These are phyloP conservation scores for Curvularia sp. DNA, from an alignment of 2,329 filamentous ascomycete species.

Conservation along the genomic window DNA sequence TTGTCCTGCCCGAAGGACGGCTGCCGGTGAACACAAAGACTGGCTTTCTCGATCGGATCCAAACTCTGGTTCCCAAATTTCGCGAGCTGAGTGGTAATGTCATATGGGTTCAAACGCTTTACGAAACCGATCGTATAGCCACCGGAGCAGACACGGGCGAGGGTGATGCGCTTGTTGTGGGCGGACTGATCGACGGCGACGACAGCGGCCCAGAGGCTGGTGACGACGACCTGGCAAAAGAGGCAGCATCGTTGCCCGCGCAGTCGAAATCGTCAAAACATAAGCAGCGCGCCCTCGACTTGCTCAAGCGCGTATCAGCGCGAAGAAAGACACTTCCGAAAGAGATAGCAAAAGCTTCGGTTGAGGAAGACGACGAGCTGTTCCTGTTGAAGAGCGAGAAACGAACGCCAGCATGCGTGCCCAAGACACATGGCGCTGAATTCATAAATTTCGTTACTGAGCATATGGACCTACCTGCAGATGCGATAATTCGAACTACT, in stretches of 20 bases:
- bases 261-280: slow-evolving; percentile 47
- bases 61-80: slow-evolving; percentile 73
- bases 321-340: slow-evolving; percentile 39
- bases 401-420: slow-evolving; percentile 53
- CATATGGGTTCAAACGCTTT: slow-evolving; percentile 85
- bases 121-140: slow-evolving; percentile 66
- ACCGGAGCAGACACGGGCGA: slow-evolving; percentile 59
- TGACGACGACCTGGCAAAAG: slow-evolving; percentile 38
- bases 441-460: slow-evolving; percentile 59
- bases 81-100: slow-evolving; percentile 72
- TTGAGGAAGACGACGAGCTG: slow-evolving; percentile 56
- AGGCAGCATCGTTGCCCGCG: slow-evolving; percentile 35
- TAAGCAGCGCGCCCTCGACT: slow-evolving; percentile 47
- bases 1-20: slow-evolving; percentile 72
- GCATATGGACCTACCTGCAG: slow-evolving; percentile 58
- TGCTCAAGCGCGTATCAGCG: slow-evolving; percentile 49
- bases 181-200: slow-evolving; percentile 47
- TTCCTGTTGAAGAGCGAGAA: slow-evolving; percentile 52
- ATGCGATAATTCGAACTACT: slow-evolving; percentile 70
- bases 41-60: slow-evolving; percentile 72
- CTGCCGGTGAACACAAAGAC: slow-evolving; percentile 70
- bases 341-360: slow-evolving; percentile 36
- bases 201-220: slow-evolving; percentile 46
- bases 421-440: slow-evolving; percentile 56
- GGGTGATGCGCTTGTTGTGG: slow-evolving; percentile 55